Conservation (phyloP, 352 stramenopile species). For the Phytophthora macrochlamydospora region DNA sequence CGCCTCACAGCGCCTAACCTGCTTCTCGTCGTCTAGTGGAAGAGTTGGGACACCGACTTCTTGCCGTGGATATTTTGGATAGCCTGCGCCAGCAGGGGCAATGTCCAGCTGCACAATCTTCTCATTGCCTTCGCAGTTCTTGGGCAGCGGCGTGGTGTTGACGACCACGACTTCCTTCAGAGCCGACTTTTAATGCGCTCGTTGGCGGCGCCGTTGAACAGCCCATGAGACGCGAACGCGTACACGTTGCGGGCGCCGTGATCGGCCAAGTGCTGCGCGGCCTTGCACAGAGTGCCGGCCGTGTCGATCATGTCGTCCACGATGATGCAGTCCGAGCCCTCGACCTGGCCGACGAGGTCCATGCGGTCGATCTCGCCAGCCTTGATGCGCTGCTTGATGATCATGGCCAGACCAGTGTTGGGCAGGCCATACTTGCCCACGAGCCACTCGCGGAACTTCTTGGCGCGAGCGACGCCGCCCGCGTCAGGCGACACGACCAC, state of each 20-base stretch:
- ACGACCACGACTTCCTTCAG: conserved; percentile 93
- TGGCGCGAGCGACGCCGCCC: conserved; percentile 98
- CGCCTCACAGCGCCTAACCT: conserved; percentile 13
- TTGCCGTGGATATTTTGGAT: conserved; percentile 99
- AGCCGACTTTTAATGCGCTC: conserved; percentile 89
- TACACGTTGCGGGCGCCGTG: conserved; percentile 98
- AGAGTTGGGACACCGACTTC: conserved; percentile 99
- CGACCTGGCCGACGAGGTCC: conserved; percentile 99
- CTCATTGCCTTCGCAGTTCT: conserved; percentile 93
- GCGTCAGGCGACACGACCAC: conserved; percentile 99
- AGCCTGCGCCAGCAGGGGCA: conserved; percentile 97
- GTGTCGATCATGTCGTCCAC: conserved; percentile 99
- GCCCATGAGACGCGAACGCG: conserved; percentile 98
- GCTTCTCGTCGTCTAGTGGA: conserved; percentile 91
- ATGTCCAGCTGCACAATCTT: conserved; percentile 99
- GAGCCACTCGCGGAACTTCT: conserved; percentile 99
- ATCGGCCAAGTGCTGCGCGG: conserved; percentile 95
- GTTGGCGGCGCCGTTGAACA: conserved; percentile 94
- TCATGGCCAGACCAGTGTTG: conserved; percentile 99
- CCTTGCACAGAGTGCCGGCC: conserved; percentile 98
- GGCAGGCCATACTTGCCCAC: conserved; percentile 96
- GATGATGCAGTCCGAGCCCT: conserved; percentile 99
- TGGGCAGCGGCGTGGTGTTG: conserved; percentile 87
- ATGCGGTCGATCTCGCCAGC: conserved; percentile 98
- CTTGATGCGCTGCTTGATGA: conserved; percentile 99